phyloP scores from a whole-genome alignment of 768 basidiomycete species.

The Auricularia heimuer region DNA sequence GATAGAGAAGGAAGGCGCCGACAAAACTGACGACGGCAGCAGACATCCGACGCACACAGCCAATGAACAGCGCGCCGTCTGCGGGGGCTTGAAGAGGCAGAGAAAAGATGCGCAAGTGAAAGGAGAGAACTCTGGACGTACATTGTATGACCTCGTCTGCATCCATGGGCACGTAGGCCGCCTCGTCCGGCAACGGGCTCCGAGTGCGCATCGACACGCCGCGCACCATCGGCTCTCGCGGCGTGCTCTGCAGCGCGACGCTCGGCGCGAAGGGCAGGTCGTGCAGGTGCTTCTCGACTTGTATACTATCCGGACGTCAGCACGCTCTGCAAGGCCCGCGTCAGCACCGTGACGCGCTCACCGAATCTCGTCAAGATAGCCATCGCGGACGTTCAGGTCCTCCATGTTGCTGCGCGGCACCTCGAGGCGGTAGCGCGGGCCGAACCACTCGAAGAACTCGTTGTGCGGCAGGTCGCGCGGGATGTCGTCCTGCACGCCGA shows the following conservation, averaged over 20 bases:
- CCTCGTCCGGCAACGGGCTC: slow-evolving; percentile 19
- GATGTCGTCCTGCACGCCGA: slow-evolving; percentile 73
- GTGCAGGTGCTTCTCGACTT: slow-evolving; percentile 44
- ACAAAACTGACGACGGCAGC: too few species aligned
- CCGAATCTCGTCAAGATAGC: slow-evolving; percentile 61
- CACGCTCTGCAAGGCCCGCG: slow-evolving; percentile 20
- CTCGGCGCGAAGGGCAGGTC: slow-evolving; percentile 69
- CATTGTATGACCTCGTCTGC: background rate
- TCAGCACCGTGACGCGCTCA: slow-evolving; percentile 37
- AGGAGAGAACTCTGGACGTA: background rate
- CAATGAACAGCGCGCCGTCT: too few species aligned
- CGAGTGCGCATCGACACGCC: slow-evolving; percentile 11
- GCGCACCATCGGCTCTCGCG: slow-evolving; percentile 49
- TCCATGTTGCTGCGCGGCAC: slow-evolving; percentile 92
- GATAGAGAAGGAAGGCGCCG: too few species aligned
- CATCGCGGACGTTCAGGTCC: slow-evolving; percentile 75
- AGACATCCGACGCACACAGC: too few species aligned
- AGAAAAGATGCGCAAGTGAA: too few species aligned
- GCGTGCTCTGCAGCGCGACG: slow-evolving; percentile 77
- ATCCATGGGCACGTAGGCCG: slow-evolving; percentile 20
- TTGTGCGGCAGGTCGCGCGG: slow-evolving; percentile 76
- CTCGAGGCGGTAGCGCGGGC: slow-evolving; percentile 87
- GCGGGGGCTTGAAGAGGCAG: too few species aligned
- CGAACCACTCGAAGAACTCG: slow-evolving; percentile 95
- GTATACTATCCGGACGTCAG: slow-evolving; percentile 36